Conservation (phyloP, 352 stramenopile species). For the Phytopythium boreale region DNA sequence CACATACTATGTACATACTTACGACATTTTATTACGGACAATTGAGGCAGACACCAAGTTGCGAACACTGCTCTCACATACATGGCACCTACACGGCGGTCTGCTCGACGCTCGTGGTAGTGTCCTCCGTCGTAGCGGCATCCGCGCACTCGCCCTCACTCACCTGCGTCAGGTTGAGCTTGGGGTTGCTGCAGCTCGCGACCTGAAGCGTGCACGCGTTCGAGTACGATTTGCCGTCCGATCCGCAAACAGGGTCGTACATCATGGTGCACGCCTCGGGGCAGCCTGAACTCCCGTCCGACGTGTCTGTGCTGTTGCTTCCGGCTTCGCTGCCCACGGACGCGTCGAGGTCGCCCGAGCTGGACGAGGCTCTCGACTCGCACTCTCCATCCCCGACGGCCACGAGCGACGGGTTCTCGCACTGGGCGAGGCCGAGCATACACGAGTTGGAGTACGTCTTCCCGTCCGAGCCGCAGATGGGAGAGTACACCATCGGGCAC, state of each 20-base stretch:
- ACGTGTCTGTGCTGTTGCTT: neutral
- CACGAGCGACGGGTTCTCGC: constrained; percentile 22
- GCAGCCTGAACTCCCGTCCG: neutral
- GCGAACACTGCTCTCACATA: neutral
- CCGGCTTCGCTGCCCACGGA: neutral
- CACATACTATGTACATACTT: too few species aligned
- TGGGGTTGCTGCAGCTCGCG: constrained; percentile 25
- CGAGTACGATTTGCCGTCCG: constrained; percentile 26
- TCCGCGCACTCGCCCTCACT: constrained; percentile 20
- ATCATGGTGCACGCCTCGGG: constrained; percentile 14
- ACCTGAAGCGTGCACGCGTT: constrained; percentile 27
- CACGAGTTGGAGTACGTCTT: constrained; percentile 42
- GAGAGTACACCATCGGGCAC: constrained; percentile 26
- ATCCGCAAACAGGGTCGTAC: constrained; percentile 25
- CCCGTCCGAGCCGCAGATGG: constrained; percentile 36
- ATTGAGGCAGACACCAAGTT: neutral
- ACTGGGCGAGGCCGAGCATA: constrained; percentile 21
- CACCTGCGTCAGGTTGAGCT: constrained; percentile 18
- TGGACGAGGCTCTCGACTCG: constrained; percentile 11
- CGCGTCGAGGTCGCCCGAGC: neutral
- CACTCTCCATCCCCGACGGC: constrained; percentile 17
- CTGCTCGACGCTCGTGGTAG: neutral
- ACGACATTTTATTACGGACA: neutral
- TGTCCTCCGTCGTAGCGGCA: neutral
- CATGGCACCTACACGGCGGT: neutral